These are phyloP conservation scores for Amoebophrya sp. DNA, from an alignment of 169 alveolate species.

Conservation along the genomic window DNA sequence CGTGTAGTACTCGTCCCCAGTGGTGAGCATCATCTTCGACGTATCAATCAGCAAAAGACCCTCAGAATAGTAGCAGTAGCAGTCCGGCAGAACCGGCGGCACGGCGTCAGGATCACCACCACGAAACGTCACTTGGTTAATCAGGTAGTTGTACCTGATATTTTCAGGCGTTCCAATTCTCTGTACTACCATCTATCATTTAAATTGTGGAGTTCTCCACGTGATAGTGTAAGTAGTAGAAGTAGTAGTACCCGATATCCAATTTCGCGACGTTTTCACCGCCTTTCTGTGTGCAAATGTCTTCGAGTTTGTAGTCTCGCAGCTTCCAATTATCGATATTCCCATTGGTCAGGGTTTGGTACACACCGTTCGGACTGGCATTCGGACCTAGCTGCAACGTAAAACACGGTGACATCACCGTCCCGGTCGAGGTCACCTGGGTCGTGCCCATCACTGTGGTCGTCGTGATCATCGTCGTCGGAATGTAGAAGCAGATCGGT, in stretches of 20 bases:
- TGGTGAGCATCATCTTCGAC: not conserved
- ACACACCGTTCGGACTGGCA: not conserved
- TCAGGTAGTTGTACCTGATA: not conserved
- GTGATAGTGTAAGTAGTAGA: too few relatives aligned
- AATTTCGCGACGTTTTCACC: not conserved
- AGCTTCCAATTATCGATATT: conserved; percentile 2
- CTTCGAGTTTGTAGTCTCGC: not conserved
- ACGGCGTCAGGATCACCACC: not conserved
- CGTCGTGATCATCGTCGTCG: not conserved
- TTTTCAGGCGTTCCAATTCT: too few relatives aligned
- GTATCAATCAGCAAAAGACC: not conserved
- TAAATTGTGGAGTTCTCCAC: too few relatives aligned
- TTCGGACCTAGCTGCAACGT: not conserved
- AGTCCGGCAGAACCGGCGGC: conserved; percentile 15
- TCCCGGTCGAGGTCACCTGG: not conserved
- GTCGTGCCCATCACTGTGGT: not conserved
- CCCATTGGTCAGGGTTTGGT: conserved; percentile 19
- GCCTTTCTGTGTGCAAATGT: not conserved
- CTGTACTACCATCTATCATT: too few relatives aligned
- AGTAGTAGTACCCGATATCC: conserved; percentile 19
- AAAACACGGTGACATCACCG: not conserved
- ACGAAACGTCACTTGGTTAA: not conserved
- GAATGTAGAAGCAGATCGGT: not conserved
- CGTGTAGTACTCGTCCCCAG: not conserved
- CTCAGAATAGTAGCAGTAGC: not conserved